These are phyloP conservation scores for Arthrobotrys sinensis DNA, from an alignment of 2,329 filamentous ascomycete genomes.

Conservation along the genomic window DNA sequence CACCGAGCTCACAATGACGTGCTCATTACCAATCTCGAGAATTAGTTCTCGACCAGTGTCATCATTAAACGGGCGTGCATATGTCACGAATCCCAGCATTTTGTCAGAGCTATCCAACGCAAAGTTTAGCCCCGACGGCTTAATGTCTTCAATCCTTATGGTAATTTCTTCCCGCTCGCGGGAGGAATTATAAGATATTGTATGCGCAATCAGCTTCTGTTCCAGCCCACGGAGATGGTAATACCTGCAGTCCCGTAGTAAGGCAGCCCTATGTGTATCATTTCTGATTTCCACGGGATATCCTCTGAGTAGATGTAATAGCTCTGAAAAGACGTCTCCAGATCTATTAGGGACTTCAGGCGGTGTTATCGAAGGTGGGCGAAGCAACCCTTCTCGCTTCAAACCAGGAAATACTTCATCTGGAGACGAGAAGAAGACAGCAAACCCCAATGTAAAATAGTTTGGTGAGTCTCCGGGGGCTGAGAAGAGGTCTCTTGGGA, in stretches of 20 bases:
- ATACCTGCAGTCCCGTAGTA: constrained; percentile 89
- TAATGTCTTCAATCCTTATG: constrained; percentile 86
- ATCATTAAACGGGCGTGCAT: constrained; percentile 89
- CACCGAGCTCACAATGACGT: constrained; percentile 66
- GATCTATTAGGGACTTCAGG: constrained; percentile 85
- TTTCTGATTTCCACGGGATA: constrained; percentile 84
- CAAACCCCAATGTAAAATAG: constrained; percentile 82
- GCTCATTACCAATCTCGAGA: constrained; percentile 82
- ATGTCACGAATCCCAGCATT: constrained; percentile 76
- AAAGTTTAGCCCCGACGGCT: constrained; percentile 85
- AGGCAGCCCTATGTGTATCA: constrained; percentile 81
- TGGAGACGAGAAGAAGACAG: constrained; percentile 85
- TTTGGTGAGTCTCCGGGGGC: constrained; percentile 92
- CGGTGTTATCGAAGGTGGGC: constrained; percentile 87
- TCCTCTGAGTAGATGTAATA: constrained; percentile 85
- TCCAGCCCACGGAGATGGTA: constrained; percentile 94
- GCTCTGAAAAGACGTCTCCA: constrained; percentile 85
- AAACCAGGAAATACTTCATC: constrained; percentile 88
- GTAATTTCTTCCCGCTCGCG: constrained; percentile 81
- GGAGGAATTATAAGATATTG: constrained; percentile 81
- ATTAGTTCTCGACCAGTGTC: constrained; percentile 80
- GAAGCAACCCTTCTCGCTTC: constrained; percentile 81
- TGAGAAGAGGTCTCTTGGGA: constrained; percentile 88
- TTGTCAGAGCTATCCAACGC: constrained; percentile 69
- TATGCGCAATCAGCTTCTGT: constrained; percentile 84